Conservation (phyloP, 768 basidiomycete species). For the Dioszegia crocea region DNA sequence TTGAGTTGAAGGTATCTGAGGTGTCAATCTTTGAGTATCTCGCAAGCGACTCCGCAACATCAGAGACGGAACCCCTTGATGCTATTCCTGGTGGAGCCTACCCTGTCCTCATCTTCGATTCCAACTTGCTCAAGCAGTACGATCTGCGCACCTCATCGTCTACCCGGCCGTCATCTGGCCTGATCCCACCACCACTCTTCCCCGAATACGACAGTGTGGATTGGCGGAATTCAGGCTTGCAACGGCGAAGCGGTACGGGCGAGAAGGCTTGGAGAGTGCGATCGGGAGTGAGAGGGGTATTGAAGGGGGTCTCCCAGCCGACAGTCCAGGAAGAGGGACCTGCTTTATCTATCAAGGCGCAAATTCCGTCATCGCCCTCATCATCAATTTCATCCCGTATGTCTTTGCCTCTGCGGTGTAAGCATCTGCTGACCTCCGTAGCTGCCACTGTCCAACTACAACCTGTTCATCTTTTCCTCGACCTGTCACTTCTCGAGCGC, state of each 20-base stretch:
- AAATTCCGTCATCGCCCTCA: not conserved
- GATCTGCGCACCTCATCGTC: slow-evolving; percentile 18
- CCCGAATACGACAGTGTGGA: slow-evolving; percentile 43
- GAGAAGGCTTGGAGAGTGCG: slow-evolving; percentile 45
- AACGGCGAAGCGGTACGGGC: slow-evolving; percentile 15
- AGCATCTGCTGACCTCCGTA: not conserved
- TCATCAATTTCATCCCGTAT: not conserved
- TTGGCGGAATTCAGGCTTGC: slow-evolving; percentile 36
- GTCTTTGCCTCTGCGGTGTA: not conserved
- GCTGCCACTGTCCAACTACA: slow-evolving; percentile 5
- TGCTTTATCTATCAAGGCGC: slow-evolving; percentile 4
- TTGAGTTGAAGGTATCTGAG: slow-evolving; percentile 22
- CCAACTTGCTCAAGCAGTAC: slow-evolving; percentile 62
- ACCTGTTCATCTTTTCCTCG: slow-evolving; percentile 74
- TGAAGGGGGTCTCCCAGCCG: slow-evolving; percentile 22
- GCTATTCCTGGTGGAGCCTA: slow-evolving; percentile 33
- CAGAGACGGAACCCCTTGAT: slow-evolving; percentile 11
- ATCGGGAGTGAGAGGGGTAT: slow-evolving; percentile 26
- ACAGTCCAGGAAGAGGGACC: slow-evolving; percentile 7
- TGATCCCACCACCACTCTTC: slow-evolving; percentile 15
- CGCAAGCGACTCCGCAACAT: slow-evolving; percentile 13
- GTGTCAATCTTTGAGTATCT: slow-evolving; percentile 43
- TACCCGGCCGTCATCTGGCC: not conserved
- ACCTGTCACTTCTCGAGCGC: slow-evolving; percentile 54
- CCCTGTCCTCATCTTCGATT: slow-evolving; percentile 73